Base-by-base conservation (phyloP, 2,329 filamentous ascomycete species). In the Aureobasidium subglaciale region DNA sequence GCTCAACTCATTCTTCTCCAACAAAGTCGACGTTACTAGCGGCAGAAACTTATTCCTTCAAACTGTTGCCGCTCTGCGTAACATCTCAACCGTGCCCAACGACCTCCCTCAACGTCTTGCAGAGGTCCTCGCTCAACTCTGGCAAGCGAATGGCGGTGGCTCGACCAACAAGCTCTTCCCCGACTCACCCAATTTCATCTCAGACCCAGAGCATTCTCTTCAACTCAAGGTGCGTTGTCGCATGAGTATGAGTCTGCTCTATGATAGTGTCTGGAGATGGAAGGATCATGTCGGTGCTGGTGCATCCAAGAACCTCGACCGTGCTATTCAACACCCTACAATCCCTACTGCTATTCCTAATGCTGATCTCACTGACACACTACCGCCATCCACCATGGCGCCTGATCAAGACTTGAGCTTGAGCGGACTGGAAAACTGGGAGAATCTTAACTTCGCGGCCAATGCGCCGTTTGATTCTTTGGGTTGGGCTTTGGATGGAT, bases 391-490 rank as follows among this genome's bases (percentile, higher is more conserved):
- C 15, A 42, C 50, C 10, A 54, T 54, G 84, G 63, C 69, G 63
- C 15, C 64, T 66, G 54, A 69, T 59, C 42, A 74, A 35, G 58
- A 57, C 3, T 56, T 65, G 58, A 61, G 57, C 9, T 65, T 65
- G 62, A 61, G 60, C 45, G 53, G 45, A 7, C 63, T 64, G 46
- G 63, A 59, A 63, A 63, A 58, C 15, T 59, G 70, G 71, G 42
- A 74, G 34, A 60, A 71, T 46, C 24, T 56, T 6, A 71, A 70
- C 42, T 75, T 72, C 30, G 72, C 64, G 8, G 60, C 61, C 5
- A 90, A 90, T 69, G 88, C 95, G 68, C 89, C 95, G 59, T 96
- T 95, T 66, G 90, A 96, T 71, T 89, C 91, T 1, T 79, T 96
- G 64, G 89, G 92, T 69, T 96, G 91, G 91, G 90, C 95, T 77